Base-by-base conservation (phyloP, 345 rosid genomes). In the Turritis glabra region DNA sequence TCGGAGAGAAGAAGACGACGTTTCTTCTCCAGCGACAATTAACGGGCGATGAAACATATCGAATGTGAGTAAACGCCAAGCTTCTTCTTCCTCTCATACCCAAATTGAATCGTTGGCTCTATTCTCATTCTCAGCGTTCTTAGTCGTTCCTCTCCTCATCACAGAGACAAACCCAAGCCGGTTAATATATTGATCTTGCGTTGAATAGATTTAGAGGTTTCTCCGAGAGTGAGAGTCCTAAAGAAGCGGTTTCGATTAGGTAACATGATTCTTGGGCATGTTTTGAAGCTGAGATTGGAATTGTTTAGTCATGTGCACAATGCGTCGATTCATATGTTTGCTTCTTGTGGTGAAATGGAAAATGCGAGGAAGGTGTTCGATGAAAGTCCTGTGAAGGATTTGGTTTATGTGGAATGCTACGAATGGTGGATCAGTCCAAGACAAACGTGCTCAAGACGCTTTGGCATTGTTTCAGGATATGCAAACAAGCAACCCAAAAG, bases 351-450 rank as follows among this genome's bases (percentile, higher is more conserved):
- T 19, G 90, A 87, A 14, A 61, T 88, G 75, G 81, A 47, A 8
- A 33, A 72, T 77, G 98, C 98, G 33, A 74, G 77, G 35, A 81
- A 85, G 81, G 82, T 90, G 89, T 94, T 94, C 52, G 95, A 90
- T 79, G 84, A 81, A 87, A 61, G 91, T 82, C 64, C 81, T 35
- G 89, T 84, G 23, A 91, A 89, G 65, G 88, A 91, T 64, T 85
- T 86, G 84, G 94, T 93, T 79, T 84, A 70, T 91, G 21, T 93
- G 93, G 98, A 93, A 91, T 84, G 94, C 88, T 41, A 81, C 91
- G 26, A 93, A 91, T 12, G 96, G 96, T 52, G 85, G 89, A 38
- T 87, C 82, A 33, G 88, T 88, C 60, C 90, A 86, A 73, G 90
- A 91, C 11, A 84, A 83, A 43, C 77, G 77, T 29, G 51, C 83